Conservation (phyloP, 495 filamentous ascomycete genomes). For the Trichocladium uniseriatum region DNA sequence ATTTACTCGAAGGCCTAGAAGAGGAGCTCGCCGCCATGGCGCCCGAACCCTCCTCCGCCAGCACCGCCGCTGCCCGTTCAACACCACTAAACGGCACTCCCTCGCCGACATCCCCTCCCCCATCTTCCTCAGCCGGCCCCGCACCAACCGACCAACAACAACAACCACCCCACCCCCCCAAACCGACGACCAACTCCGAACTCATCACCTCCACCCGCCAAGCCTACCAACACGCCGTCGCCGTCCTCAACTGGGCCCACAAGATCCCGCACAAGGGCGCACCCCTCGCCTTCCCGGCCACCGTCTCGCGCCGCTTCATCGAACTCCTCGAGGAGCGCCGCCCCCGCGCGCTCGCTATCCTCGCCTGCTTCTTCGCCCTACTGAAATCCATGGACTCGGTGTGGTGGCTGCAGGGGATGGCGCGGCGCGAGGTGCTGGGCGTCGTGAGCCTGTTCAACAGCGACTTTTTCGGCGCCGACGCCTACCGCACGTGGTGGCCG, state of each 20-base stretch:
- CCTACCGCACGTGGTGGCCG: constrained; percentile 42
- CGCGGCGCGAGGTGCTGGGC: constrained; percentile 46
- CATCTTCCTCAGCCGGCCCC: background rate
- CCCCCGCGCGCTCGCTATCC: constrained; percentile 45
- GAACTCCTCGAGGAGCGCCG: constrained; percentile 41
- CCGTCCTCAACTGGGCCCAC: constrained; percentile 50
- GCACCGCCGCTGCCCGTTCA: background rate
- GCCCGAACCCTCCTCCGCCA: background rate
- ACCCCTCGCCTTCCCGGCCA: constrained; percentile 47
- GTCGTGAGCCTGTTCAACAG: constrained; percentile 42
- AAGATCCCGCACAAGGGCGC: constrained; percentile 45
- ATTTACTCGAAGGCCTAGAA: constrained; percentile 42
- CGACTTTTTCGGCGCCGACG: constrained; percentile 32
- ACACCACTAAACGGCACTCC: too few relatives aligned
- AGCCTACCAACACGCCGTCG: constrained; percentile 46
- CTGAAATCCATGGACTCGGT: constrained; percentile 43
- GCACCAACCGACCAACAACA: background rate
- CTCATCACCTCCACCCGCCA: constrained; percentile 32
- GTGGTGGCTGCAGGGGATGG: constrained; percentile 51
- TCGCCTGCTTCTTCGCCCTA: constrained; percentile 48
- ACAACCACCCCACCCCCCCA: background rate
- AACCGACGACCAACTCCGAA: constrained; percentile 6
- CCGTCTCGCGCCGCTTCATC: constrained; percentile 49
- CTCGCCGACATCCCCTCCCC: background rate
- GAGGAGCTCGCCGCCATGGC: constrained; percentile 35